A percentile compares a stretch with the other conserved stretches of the same genome.
phyloP scores from a whole-genome alignment of 2,329 filamentous ascomycete genomes.

The Hymenoscyphus albidus region DNA sequence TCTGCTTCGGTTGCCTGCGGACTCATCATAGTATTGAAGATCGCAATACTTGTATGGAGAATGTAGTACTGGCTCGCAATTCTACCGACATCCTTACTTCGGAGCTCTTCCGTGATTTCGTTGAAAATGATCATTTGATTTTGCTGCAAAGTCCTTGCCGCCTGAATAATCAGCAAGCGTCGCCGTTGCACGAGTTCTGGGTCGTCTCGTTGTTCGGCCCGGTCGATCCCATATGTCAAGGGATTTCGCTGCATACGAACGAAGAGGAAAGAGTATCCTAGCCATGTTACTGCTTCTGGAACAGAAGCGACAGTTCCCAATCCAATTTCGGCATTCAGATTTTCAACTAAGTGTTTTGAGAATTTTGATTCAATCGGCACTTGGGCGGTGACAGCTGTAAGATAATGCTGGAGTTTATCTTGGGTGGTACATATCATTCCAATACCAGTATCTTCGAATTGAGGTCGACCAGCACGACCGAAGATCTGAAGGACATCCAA shows the following conservation, averaged over 20 bases:
- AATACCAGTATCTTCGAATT: constrained; percentile 96
- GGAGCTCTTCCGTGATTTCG: constrained; percentile 85
- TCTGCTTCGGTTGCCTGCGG: constrained; percentile 84
- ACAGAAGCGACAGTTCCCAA: constrained; percentile 94
- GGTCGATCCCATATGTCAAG: constrained; percentile 90
- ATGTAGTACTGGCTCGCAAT: constrained; percentile 99
- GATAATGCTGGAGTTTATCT: constrained; percentile 88
- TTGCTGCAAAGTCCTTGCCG: constrained; percentile 79
- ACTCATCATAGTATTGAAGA: constrained; percentile 95
- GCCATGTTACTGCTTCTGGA: constrained; percentile 90
- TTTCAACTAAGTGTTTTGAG: constrained; percentile 89
- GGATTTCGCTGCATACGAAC: constrained; percentile 94
- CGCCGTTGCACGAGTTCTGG: constrained; percentile 82
- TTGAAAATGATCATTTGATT: constrained; percentile 99
- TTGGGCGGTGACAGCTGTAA: constrained; percentile 90
- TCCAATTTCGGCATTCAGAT: constrained; percentile 91
- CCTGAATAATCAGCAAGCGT: constrained; percentile 81
- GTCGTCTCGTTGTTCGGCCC: constrained; percentile 84
- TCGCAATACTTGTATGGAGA: constrained; percentile 84
- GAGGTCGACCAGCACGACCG: constrained; percentile 92
- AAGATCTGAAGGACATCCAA: constrained; percentile 97
- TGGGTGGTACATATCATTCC: constrained; percentile 97
- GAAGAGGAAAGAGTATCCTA: constrained; percentile 96
- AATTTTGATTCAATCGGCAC: constrained; percentile 97
- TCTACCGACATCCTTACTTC: constrained; percentile 89